Percentiles rank a stretch among this genome's conserved stretches.
Conservation (phyloP, 2,329 filamentous ascomycete genomes). For the Talaromyces marneffei region DNA sequence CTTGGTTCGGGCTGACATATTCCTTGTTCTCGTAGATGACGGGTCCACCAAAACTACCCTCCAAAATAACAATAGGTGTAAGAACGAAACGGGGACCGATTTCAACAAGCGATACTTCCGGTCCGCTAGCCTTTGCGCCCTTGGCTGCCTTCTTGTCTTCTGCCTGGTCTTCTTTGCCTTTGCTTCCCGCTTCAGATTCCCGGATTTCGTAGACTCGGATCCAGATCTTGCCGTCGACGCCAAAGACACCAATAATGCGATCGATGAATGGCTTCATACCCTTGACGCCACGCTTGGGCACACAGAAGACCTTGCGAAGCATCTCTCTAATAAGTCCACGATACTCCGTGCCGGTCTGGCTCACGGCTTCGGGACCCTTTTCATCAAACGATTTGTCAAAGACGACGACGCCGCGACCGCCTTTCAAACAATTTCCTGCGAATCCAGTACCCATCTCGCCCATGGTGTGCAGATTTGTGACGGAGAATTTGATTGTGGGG, state of each 20-base stretch:
- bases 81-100: slow-evolving; percentile 91
- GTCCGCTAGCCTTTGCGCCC: slow-evolving; percentile 51
- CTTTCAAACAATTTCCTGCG: slow-evolving; percentile 93
- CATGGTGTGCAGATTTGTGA: slow-evolving; percentile 76
- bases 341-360: slow-evolving; percentile 48
- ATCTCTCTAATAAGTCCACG: slow-evolving; percentile 67
- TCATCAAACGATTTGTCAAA: slow-evolving; percentile 85
- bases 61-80: slow-evolving; percentile 90
- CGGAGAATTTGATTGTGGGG: slow-evolving; percentile 56
- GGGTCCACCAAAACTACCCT: slow-evolving; percentile 89
- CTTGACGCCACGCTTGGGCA: slow-evolving; percentile 71
- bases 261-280: slow-evolving; percentile 96
- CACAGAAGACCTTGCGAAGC: slow-evolving; percentile 83
- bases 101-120: slow-evolving; percentile 78
- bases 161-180: slow-evolving; percentile 37
- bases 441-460: slow-evolving; percentile 67
- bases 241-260: slow-evolving; percentile 85
- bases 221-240: slow-evolving; percentile 93
- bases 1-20: slow-evolving; percentile 93
- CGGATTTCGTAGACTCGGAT: slow-evolving; percentile 89
- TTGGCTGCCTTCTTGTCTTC: slow-evolving; percentile 33
- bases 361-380: slow-evolving; percentile 64
- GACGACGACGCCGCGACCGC: slow-evolving; percentile 80
- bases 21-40: slow-evolving; percentile 98
- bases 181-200: slow-evolving; percentile 62